A percentile compares a stretch with the other conserved stretches of the same genome.
Conservation (phyloP, 2,329 filamentous ascomycete species). For the Cytospora leucostoma region DNA sequence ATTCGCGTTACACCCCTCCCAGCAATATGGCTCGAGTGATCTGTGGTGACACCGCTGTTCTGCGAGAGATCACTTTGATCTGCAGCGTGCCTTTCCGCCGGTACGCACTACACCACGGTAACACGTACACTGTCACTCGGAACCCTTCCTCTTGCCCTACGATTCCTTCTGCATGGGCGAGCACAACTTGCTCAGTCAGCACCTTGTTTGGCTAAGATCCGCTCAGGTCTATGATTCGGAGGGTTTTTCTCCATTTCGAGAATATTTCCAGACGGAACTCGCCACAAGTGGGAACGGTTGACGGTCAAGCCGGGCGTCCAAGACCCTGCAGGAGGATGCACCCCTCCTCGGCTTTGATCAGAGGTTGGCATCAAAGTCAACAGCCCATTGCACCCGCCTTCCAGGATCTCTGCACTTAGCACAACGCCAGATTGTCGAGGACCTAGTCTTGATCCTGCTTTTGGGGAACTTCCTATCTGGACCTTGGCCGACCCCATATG, state of each 20-base stretch:
- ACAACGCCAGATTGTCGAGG: constrained; percentile 7
- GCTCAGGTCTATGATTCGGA: constrained; percentile 5
- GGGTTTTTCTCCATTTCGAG: background rate
- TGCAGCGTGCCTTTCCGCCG: constrained; percentile 2
- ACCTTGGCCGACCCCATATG: constrained; percentile 1
- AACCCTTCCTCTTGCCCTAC: constrained; percentile 13
- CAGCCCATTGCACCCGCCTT: background rate
- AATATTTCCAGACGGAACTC: constrained; percentile 3
- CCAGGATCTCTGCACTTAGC: background rate
- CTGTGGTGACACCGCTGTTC: constrained; percentile 23
- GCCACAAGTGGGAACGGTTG: constrained; percentile 7
- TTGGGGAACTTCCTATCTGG: background rate
- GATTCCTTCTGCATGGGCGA: constrained; percentile 10
- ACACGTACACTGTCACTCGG: constrained; percentile 4
- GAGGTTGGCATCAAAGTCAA: background rate
- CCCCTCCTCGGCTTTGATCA: constrained; percentile 16
- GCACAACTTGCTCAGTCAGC: constrained; percentile 24
- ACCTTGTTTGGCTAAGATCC: constrained; percentile 24
- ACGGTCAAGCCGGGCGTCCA: background rate
- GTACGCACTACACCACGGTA: constrained; percentile 2
- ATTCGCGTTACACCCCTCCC: constrained; percentile 16
- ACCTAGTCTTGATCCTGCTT: background rate
- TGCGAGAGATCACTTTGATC: constrained; percentile 7
- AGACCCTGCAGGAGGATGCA: background rate
- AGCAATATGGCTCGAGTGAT: constrained; percentile 21